Evolutionary conservation across 2,329 filamentous ascomycete species (phyloP), one percentile per base, ranked within the genome.

Genomic region (Arthrobotrys sphaeroides): DNA sequence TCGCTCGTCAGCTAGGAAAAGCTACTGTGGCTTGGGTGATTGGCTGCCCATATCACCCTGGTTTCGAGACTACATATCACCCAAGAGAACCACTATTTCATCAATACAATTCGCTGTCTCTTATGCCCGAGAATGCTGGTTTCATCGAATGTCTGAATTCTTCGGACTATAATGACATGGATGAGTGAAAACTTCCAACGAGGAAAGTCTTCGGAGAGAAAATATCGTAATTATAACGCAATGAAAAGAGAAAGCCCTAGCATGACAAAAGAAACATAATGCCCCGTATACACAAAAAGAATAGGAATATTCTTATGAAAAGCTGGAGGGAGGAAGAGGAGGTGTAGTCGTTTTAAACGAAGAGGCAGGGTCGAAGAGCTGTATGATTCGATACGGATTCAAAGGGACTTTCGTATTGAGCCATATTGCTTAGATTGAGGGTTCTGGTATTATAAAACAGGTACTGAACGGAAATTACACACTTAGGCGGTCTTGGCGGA

Each of bases 401-500:
- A n/a, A 67, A 33, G 45, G 55, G 38, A 53, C 26, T 43, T 61
- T 53, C n/a, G 53, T 57, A 28, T 26, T 57, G 43, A 62, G 67
- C 62, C 70, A 43, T 67, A 47, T 16, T 59, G 45, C n/a, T n/a
- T 53, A 33, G 33, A 61, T 45, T 53, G 20, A 70, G 55, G 66
- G 45, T 62, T 70, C 45, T 62, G 66, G 57, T 65, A 69, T 57
- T 64, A 60, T 51, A 68, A 59, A 69, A 64, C 26, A 64, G 59
- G 64, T 62, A 43, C 36, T 28, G 43, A 65, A 51, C 31, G 64
- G 40, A 60, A 12, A 10, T 24, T 43, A 43, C 64, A 64, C 26
- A 26, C 47, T 59, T 75, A 75, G 18, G 72, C 72, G 33, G 85
- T 86, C 87, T 92, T 92, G 83, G 88, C 87, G 22, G 75, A 73